Conservation (phyloP, 805 yeast genomes). For the Sugiyamaella boreocaroliniensis region DNA sequence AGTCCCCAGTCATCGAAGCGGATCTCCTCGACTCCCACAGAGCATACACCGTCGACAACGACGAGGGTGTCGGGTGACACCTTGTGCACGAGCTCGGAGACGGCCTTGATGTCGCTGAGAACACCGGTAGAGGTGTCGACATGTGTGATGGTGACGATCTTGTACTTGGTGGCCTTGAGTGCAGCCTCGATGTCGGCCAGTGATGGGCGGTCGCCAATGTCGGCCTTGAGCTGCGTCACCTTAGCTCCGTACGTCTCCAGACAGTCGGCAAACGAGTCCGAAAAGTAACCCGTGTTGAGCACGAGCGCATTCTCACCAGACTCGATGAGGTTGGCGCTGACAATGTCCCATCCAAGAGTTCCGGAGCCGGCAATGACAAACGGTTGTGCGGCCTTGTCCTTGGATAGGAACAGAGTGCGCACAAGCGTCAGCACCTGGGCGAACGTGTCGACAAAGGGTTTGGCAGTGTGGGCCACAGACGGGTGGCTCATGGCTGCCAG, state of each 20-base stretch:
- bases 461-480: constrained; percentile 84
- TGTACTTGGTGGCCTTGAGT: constrained; percentile 47
- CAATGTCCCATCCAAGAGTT: constrained; percentile 91
- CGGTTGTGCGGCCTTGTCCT: constrained; percentile 64
- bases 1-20: constrained; percentile 85
- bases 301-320: constrained; percentile 68
- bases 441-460: constrained; percentile 71
- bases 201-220: constrained; percentile 66
- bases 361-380: constrained; percentile 85
- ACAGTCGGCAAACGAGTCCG: constrained; percentile 74
- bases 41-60: constrained; percentile 91
- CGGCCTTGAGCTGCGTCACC: constrained; percentile 67
- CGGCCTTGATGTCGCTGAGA: constrained; percentile 57
- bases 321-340: constrained; percentile 65
- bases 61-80: constrained; percentile 74
- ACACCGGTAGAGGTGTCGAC: constrained; percentile 98
- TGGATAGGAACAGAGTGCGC: constrained; percentile 67
- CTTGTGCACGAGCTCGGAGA: constrained; percentile 54
- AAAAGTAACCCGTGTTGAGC: constrained; percentile 82
- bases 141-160: constrained; percentile 79
- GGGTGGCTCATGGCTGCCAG: constrained; percentile 74
- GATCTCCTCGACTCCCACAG: constrained; percentile 81
- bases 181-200: constrained; percentile 48
- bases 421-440: constrained; percentile 59
- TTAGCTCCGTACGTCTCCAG: constrained; percentile 65